Conservation (phyloP, 371 early-diverging fungal genomes). For the Mucor velutinosus region DNA sequence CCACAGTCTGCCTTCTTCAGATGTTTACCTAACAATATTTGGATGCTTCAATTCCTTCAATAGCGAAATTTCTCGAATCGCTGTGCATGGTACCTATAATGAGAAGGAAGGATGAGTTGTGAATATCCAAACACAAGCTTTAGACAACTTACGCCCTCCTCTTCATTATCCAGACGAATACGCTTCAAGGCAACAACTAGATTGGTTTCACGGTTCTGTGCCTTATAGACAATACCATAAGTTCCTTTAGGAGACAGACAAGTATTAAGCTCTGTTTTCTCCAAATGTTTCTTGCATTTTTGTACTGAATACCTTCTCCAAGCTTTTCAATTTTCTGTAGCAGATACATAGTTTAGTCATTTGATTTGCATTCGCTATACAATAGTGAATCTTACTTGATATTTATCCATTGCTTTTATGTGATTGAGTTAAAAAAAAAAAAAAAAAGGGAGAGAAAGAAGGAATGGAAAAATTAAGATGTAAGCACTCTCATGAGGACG, state of each 20-base stretch:
- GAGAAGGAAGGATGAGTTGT: not conserved
- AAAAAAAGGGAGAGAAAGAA: not conserved
- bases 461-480: conserved; percentile 10
- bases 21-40: conserved; percentile 85
- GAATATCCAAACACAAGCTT: not conserved
- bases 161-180: conserved; percentile 95
- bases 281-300: not conserved
- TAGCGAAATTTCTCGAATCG: conserved; percentile 98
- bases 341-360: not conserved
- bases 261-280: not conserved
- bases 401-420: conserved; percentile 71
- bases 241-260: conserved; percentile 60
- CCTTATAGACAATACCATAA: conserved; percentile 98
- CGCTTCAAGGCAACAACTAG: conserved; percentile 98
- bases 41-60: conserved; percentile 93
- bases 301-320: conserved; percentile 71
- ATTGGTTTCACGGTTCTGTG: conserved; percentile 89
- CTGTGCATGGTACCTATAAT: conserved; percentile 89
- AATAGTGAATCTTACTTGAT: conserved; percentile 56
- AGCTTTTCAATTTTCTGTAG: conserved; percentile 89
- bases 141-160: conserved; percentile 75
- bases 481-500: not conserved
- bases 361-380: not conserved
- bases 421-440: not conserved
- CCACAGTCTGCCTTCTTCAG: not conserved